Evolutionary conservation across 2,329 filamentous ascomycete species (phyloP), one percentile per base, ranked within the genome.

Genomic region (Penicillium concentricum): DNA sequence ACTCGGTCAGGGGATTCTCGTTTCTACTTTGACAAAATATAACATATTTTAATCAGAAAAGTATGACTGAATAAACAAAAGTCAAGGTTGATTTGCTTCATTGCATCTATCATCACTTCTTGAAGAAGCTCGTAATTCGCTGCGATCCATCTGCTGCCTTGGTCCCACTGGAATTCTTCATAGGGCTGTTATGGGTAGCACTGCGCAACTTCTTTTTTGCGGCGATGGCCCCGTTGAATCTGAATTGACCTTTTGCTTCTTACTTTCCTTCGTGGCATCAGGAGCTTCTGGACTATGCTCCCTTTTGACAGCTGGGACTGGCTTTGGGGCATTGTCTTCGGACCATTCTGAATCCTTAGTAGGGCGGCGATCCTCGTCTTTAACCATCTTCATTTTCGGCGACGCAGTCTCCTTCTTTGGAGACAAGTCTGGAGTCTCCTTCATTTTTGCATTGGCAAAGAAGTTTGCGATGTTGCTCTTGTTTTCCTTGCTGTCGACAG

Each of bases 401-500:
- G 79, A 72, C 13, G 71, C 61, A 45, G 74, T 59, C 13, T 64
- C 48, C 44, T 66, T 66, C 45, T 70, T 66, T 3, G 54, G 44
- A 34, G 58, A 49, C 0, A n/a, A 0, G 5, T 24, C 18, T 18
- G n/a, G 2, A 6, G 59, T 58, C 26, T 72, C 69, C 49, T 70
- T 70, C 38, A 73, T 69, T n/a, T 72, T 64, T 7, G 74, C 80
- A 41, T 85, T 89, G 8, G 82, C 82, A 69, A 97, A 97, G 79
- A 96, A 97, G 67, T 96, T 96, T 44, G 89, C 90, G 72, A 97
- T 97, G 63, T 94, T 97, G 48, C 83, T 86, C 77, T 95, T 97
- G 73, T 97, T 97, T 67, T 92, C 89, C 62, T 85, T 87, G 74
- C 90, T 95, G 67, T 90, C 83, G 34, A 97, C 77, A 0, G 93